Base-by-base conservation (phyloP, 2,329 filamentous ascomycete species). In the Sordariomycetes sp. region DNA sequence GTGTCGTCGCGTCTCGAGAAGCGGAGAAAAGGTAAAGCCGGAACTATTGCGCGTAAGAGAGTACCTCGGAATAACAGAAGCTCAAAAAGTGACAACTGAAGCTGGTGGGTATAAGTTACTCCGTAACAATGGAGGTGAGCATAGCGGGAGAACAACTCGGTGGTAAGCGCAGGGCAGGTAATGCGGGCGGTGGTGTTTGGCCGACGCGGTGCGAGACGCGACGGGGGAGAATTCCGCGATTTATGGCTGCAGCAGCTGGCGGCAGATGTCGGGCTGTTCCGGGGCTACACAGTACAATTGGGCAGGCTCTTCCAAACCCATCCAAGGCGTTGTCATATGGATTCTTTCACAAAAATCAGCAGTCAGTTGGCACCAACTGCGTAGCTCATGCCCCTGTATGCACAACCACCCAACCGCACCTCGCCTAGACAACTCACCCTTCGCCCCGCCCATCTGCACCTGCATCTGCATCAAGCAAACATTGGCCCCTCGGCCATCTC, bases 161-260 rank as follows among this genome's bases (percentile, higher is more conserved):
- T 45, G 39, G 39, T 45, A n/a, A n/a, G 39, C 13, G 17, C 39
- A 45, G 22, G 53, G 25, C 32, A 45, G 36, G 24, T 24, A 50
- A 25, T 13, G 25, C 28, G 22, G n/a, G 28, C 42, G 34, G 32
- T 17, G 24, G 54, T 55, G 54, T 55, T 55, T 55, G 54, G 36
- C 54, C 8, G 54, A 48, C 54, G 54, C 54, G 54, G 54, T 55
- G 54, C 54, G 28, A 55, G 54, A 55, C 54, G 54, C 54, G 54
- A 55, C 54, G 4, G 32, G 25, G 34, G 39, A 7, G n/a, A n/a
- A n/a, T 15, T 45, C 39, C 39, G 39, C n/a, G 39, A 45, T 45
- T 7, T 3, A 45, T 45, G 15, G 39, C 39, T n/a, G 8, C 39
- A 17, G 8, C 39, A 42, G 36, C 17, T 45, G 39, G 13, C n/a